Conservation (phyloP, 495 filamentous ascomycete genomes). For the Penicillium goetzii region DNA sequence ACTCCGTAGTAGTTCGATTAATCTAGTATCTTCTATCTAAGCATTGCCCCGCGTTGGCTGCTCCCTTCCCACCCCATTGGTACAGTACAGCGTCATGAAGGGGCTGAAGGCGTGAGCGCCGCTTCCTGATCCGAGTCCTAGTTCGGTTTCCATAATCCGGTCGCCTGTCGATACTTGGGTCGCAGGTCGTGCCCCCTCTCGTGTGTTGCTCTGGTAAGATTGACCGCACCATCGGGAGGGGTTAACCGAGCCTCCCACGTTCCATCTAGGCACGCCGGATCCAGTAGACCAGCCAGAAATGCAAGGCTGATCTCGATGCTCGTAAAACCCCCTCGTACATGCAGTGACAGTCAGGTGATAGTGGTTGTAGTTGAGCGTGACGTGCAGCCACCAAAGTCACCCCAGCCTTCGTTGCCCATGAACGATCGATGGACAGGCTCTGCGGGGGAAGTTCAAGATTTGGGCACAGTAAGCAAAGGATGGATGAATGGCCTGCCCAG, state of each 20-base stretch:
- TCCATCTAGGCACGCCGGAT: neutral
- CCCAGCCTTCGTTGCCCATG: neutral
- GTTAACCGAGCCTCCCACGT: neutral
- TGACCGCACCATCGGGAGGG: neutral
- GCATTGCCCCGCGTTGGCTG: neutral
- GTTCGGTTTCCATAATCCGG: neutral
- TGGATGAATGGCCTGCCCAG: neutral
- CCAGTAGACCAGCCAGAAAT: neutral
- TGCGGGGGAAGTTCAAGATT: neutral
- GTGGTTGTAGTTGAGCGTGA: constrained; percentile 12
- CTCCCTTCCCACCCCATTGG: neutral
- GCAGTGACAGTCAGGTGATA: constrained; percentile 24
- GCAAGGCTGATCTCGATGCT: neutral
- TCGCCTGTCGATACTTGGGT: neutral
- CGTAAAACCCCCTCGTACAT: constrained; percentile 13
- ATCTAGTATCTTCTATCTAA: neutral
- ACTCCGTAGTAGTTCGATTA: neutral
- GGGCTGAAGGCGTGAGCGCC: neutral
- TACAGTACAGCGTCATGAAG: neutral
- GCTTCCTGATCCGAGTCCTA: neutral
- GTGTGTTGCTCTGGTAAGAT: neutral
- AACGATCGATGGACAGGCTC: neutral
- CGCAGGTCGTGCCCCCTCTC: neutral
- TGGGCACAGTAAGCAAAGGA: neutral
- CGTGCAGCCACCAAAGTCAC: constrained; percentile 4